Evolutionary conservation across 2,329 filamentous ascomycete genomes (phyloP).

Genomic region (Laburnicola sp.): DNA sequence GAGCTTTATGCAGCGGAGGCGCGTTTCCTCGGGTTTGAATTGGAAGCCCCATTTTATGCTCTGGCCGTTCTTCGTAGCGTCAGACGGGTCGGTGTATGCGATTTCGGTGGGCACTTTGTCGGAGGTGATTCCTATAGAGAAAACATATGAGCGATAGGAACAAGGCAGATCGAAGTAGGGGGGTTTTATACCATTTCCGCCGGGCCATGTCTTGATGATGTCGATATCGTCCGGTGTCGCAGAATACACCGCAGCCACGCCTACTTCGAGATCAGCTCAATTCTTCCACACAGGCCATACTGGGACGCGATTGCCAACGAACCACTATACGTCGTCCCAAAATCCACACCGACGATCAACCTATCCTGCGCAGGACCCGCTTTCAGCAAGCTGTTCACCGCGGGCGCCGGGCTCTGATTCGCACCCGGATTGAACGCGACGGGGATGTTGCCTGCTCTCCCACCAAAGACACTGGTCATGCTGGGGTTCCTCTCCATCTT

Average conservation of each 20-base stretch:
- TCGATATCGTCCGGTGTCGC: slow-evolving; percentile 78
- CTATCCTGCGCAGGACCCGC: slow-evolving; percentile 54
- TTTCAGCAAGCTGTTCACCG: slow-evolving; percentile 15
- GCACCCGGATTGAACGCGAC: slow-evolving; percentile 35
- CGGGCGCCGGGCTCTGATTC: slow-evolving; percentile 28
- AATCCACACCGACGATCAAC: slow-evolving; percentile 77
- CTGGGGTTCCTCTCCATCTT: slow-evolving; percentile 12
- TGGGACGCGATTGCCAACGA: slow-evolving; percentile 7
- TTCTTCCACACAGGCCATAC: background rate
- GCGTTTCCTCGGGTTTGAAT: slow-evolving; percentile 74
- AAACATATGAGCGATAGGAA: slow-evolving; percentile 14
- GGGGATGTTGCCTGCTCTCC: slow-evolving; percentile 35
- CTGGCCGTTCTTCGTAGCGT: slow-evolving; percentile 23
- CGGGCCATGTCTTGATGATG: slow-evolving; percentile 81
- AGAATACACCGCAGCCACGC: slow-evolving; percentile 73
- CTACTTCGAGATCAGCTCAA: slow-evolving; percentile 36
- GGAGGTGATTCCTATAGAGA: slow-evolving; percentile 64
- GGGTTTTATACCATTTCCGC: slow-evolving; percentile 64
- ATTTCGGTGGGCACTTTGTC: slow-evolving; percentile 86
- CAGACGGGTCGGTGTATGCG: slow-evolving; percentile 50
- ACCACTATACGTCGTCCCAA: slow-evolving; percentile 83
- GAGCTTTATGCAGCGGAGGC: slow-evolving; percentile 80
- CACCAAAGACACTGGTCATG: slow-evolving; percentile 30
- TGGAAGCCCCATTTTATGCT: slow-evolving; percentile 76
- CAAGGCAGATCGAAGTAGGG: background rate